Conservation (phyloP, 1,284 basidiomycete species). For the Trametes pubescens region DNA sequence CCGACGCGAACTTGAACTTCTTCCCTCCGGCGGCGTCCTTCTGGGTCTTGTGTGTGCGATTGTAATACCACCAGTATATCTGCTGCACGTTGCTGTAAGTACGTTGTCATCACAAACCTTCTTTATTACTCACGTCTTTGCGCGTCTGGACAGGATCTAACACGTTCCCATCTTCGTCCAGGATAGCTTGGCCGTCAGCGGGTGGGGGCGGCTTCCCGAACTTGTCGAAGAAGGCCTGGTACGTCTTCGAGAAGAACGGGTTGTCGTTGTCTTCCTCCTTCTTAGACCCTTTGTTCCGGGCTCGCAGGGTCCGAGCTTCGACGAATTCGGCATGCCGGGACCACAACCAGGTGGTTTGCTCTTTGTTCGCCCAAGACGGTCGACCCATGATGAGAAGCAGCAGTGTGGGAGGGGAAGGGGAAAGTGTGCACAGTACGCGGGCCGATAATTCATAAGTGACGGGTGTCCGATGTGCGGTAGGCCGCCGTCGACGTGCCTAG, state of each 20-base stretch:
- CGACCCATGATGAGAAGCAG: too few relatives aligned
- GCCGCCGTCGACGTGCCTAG: too few relatives aligned
- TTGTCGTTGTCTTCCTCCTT: too few relatives aligned
- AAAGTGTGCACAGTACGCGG: too few relatives aligned
- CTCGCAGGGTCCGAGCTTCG: neutral
- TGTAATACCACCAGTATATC: slow-evolving; percentile 6
- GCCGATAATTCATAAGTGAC: too few relatives aligned
- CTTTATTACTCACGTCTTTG: neutral
- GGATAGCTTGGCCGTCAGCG: neutral
- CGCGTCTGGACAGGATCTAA: too few relatives aligned
- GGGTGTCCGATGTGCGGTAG: too few relatives aligned
- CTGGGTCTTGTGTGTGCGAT: neutral
- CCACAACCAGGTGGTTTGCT: neutral
- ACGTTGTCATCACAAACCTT: neutral
- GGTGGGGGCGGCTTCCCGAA: neutral
- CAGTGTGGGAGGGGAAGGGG: too few relatives aligned
- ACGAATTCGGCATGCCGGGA: neutral
- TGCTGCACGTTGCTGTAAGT: neutral
- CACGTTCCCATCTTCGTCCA: neutral
- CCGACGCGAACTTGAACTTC: neutral
- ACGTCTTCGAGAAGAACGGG: neutral
- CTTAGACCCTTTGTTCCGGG: too few relatives aligned
- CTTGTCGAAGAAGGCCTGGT: neutral
- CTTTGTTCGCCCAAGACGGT: neutral
- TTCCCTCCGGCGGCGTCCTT: neutral